Conservation (phyloP, 73 alveolate species). For the Effrenium voratum region DNA sequence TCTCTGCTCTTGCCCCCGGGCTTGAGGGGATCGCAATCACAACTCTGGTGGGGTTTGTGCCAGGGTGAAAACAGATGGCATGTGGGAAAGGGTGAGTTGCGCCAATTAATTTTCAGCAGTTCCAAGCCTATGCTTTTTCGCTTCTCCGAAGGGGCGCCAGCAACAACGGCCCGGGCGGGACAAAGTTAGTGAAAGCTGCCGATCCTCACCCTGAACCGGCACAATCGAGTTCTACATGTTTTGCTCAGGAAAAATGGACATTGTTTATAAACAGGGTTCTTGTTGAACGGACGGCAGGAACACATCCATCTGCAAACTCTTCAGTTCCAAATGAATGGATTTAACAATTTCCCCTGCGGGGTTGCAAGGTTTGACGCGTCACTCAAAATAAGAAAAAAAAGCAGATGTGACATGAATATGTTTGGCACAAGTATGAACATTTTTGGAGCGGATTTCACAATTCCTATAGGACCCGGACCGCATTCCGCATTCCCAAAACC, state of each 20-base stretch:
- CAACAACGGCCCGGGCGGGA: background rate
- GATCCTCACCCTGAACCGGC: background rate
- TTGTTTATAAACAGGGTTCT: background rate
- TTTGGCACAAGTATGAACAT: background rate
- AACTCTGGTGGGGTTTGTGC: no score
- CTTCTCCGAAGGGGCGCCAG: no score
- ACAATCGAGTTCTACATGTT: background rate
- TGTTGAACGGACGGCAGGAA: background rate
- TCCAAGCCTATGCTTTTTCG: no score
- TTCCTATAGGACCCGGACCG: background rate
- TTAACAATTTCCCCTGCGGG: background rate
- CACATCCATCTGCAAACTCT: background rate
- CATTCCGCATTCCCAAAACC: background rate
- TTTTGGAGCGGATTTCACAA: background rate
- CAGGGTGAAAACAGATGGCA: no score
- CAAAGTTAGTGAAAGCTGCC: background rate
- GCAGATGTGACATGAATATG: background rate
- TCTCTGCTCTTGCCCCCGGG: no score
- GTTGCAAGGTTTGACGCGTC: background rate
- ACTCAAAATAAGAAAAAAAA: background rate
- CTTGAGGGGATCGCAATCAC: no score
- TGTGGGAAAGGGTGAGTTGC: no score
- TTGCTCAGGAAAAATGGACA: background rate
- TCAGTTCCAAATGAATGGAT: background rate
- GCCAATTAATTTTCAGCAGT: no score